phyloP scores from a whole-genome alignment of 768 basidiomycete species.

The Albatrellus ellisii region DNA sequence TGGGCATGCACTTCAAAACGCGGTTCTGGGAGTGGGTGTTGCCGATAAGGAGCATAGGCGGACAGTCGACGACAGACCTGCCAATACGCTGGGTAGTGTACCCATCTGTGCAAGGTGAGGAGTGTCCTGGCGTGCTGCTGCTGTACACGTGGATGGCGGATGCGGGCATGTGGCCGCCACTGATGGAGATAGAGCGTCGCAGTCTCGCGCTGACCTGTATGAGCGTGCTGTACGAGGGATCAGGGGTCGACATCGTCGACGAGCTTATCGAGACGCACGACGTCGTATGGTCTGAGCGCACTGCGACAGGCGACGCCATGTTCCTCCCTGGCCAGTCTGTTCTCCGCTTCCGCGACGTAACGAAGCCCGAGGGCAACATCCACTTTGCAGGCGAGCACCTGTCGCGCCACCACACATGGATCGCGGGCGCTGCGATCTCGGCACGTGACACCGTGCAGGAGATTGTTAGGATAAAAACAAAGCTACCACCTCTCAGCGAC shows the following conservation, averaged over 20 bases:
- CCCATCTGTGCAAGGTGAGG: constrained; percentile 9
- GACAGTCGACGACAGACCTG: constrained; percentile 13
- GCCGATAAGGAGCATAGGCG: constrained; percentile 4
- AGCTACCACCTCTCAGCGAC: too few relatives aligned
- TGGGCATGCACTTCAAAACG: constrained; percentile 14
- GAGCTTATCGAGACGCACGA: constrained; percentile 9
- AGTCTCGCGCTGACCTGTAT: constrained; percentile 14
- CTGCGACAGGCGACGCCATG: constrained; percentile 19
- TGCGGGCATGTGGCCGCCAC: constrained; percentile 13
- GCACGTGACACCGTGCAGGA: constrained; percentile 6
- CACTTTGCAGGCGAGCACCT: constrained; percentile 19
- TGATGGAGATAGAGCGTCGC: constrained; percentile 13
- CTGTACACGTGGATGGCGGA: constrained; percentile 19
- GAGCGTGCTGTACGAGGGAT: constrained; percentile 13
- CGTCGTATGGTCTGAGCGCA: constrained; percentile 15
- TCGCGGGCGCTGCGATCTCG: constrained; percentile 16
- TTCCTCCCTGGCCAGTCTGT: constrained; percentile 18
- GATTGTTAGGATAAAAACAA: too few relatives aligned
- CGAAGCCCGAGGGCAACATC: constrained; percentile 13
- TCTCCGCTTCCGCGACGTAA: constrained; percentile 12
- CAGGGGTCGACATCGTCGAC: constrained; percentile 1
- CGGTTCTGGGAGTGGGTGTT: constrained; percentile 13
- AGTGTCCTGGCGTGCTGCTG: constrained; percentile 17
- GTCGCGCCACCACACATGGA: constrained; percentile 18
- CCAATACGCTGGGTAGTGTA: constrained; percentile 14